Evolutionary conservation across 2,329 filamentous ascomycete genomes (phyloP).

Genomic region (Botryotinia calthae): DNA sequence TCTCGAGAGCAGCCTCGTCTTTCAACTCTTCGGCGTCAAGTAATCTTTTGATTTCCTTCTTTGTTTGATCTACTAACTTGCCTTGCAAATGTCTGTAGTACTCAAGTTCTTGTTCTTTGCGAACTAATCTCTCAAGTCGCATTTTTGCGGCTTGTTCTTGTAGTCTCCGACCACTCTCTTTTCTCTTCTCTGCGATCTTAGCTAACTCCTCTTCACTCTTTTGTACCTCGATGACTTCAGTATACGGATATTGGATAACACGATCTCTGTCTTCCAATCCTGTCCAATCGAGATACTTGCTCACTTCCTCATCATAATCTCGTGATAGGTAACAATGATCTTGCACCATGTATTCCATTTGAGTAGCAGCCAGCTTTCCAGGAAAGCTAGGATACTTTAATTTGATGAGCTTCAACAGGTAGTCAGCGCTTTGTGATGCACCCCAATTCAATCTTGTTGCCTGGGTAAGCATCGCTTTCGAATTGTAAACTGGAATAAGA

Average conservation of each 20-base stretch:
- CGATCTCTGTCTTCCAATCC: constrained; percentile 86
- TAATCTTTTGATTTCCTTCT: constrained; percentile 85
- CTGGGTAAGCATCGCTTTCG: constrained; percentile 78
- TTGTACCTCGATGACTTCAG: constrained; percentile 83
- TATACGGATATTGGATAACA: constrained; percentile 89
- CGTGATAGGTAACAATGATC: constrained; percentile 88
- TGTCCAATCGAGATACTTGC: constrained; percentile 80
- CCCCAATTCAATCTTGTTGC: constrained; percentile 94
- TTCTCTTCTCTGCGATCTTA: constrained; percentile 86
- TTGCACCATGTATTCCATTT: constrained; percentile 82
- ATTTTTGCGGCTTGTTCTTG: constrained; percentile 98
- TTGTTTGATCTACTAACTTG: constrained; percentile 71
- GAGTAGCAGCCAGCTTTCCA: constrained; percentile 78
- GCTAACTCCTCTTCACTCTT: constrained; percentile 95
- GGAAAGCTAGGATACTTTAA: constrained; percentile 91
- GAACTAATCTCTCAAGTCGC: constrained; percentile 90
- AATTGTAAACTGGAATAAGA: constrained; percentile 87
- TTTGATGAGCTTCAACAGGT: constrained; percentile 81
- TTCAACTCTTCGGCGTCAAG: constrained; percentile 90
- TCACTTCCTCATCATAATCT: constrained; percentile 77
- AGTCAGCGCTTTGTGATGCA: constrained; percentile 84
- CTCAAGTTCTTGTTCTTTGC: constrained; percentile 92
- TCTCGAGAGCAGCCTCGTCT: constrained; percentile 82
- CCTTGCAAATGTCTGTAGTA: constrained; percentile 85
- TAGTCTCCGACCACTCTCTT: constrained; percentile 84